A percentile compares a stretch with the other conserved stretches of the same genome.
phyloP scores from a whole-genome alignment of 2,329 filamentous ascomycete genomes.

The Colletotrichum gloeosporioides region DNA sequence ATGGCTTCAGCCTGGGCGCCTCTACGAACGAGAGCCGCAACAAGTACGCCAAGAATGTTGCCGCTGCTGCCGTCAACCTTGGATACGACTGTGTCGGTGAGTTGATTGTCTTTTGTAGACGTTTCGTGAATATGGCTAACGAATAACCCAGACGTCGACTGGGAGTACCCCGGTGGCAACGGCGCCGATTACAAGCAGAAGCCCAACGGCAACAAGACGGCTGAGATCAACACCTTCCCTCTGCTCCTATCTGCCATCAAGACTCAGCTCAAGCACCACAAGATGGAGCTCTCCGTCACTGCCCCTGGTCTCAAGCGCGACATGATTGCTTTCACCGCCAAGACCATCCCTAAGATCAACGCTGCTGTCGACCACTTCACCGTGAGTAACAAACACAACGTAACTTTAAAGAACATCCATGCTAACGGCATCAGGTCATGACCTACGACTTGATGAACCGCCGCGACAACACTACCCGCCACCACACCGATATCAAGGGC shows the following conservation, averaged over 20 bases:
- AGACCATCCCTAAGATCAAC: conserved; percentile 64
- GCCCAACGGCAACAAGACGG: conserved; percentile 62
- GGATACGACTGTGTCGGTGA: conserved; percentile 66
- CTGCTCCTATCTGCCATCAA: conserved; percentile 65
- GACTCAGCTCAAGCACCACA: conserved; percentile 60
- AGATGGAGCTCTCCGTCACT: conserved; percentile 64
- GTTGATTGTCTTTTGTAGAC: conserved; percentile 21
- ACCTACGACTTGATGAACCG: conserved; percentile 77
- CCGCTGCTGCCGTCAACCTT: conserved; percentile 54
- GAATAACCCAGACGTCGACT: conserved; percentile 63
- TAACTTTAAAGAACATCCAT: accelerated
- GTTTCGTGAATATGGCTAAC: neutral
- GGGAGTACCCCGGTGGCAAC: conserved; percentile 69
- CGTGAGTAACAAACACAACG: conserved; percentile 20
- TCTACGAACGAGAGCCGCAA: conserved; percentile 51
- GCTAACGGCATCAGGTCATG: conserved; percentile 55
- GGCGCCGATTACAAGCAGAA: conserved; percentile 70
- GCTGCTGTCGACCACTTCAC: conserved; percentile 70
- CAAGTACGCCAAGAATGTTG: conserved; percentile 63
- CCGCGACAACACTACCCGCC: conserved; percentile 68
- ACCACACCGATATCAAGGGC: conserved; percentile 65
- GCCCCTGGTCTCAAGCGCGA: conserved; percentile 67
- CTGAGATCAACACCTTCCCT: conserved; percentile 68
- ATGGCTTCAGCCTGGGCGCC: conserved; percentile 58
- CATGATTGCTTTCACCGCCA: conserved; percentile 69